These are phyloP conservation scores for Picochlorum sp. DNA, from an alignment of 139 green algal species.

Conservation along the genomic window DNA sequence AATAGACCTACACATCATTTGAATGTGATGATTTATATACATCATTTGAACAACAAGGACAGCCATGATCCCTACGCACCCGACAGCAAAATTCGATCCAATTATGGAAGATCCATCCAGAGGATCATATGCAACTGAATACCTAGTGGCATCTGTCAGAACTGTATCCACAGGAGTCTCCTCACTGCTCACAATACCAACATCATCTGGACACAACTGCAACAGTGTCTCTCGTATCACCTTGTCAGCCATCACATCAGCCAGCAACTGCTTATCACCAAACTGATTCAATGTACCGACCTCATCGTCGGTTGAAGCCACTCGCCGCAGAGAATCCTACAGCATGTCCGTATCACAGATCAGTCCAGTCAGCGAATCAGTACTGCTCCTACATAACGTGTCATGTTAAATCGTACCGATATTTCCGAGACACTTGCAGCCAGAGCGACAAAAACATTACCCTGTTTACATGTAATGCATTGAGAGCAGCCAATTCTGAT, in stretches of 20 bases:
- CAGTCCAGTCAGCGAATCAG: too few relatives aligned
- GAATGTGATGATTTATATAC: too few relatives aligned
- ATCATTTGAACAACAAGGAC: too few relatives aligned
- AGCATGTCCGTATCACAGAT: too few relatives aligned
- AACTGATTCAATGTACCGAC: conserved; percentile 38
- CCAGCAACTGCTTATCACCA: conserved; percentile 57
- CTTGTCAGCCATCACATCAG: conserved; percentile 59
- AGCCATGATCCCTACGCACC: background rate
- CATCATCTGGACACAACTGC: conserved; percentile 12
- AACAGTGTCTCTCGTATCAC: conserved; percentile 18
- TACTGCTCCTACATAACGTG: too few relatives aligned
- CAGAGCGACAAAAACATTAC: background rate
- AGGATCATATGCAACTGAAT: conserved; percentile 70
- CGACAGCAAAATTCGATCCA: conserved; percentile 66
- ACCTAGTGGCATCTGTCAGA: conserved; percentile 24
- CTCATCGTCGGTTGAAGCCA: conserved; percentile 12
- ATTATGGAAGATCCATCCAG: conserved; percentile 72
- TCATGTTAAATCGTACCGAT: too few relatives aligned
- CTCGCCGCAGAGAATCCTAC: background rate
- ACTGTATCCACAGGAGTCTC: conserved; percentile 48
- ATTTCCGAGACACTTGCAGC: background rate
- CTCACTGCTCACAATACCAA: conserved; percentile 61
- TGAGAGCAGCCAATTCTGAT: too few relatives aligned
- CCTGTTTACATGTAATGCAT: too few relatives aligned
- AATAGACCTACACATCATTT: conserved; percentile 47